Base-by-base conservation (phyloP, 1,284 basidiomycete species). In the Thelephora terrestris region DNA sequence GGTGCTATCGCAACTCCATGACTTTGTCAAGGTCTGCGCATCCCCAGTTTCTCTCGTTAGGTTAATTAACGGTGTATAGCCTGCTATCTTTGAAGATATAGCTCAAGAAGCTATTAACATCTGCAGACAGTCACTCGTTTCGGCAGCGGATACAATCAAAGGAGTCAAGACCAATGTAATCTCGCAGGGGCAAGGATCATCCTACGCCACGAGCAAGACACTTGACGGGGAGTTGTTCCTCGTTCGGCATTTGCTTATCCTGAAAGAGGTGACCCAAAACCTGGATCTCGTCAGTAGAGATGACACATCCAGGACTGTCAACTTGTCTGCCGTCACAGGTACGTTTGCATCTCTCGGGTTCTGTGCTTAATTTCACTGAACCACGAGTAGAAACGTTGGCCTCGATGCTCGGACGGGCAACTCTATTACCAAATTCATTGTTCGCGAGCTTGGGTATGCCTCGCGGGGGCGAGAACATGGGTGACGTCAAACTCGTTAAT, bases 51-150 rank as follows among this genome's bases (percentile, higher is more conserved):
- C 5, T 18, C 29, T 35, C 10, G 27, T 17, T 29, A 20, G 29
- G 43, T 48, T 50, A 46, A 16, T 53, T 36, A 38, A 21, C 50
- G 18, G 21, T 10, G 38, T 35, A 44, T 50, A 94, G 91, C 81
- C 85, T 16, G 84, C 81, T 2, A 93, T 96, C 51, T 97, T 95
- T 54, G 85, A 91, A 58, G 93, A 96, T 60, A 86, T 96, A 42
- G 91, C 93, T 0, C 88, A 91, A 63, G 92, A 96, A 66, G 89
- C 91, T 0, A 75, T 95, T 29, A 73, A 76, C 14, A 70, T 91
- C 3, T 94, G 91, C 61, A 79, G 85, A 36, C 73, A 81, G 52
- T 92, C 91, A 0, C 74, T 96, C 6, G 68, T 85, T 18, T 64
- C 75, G 4, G 90, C 87, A 0, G 73, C 88, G 0, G 76, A 84